A percentile compares a stretch with the other conserved stretches of the same genome.
Evolutionary conservation across 352 stramenopile genomes (phyloP).

Genomic region (Phytophthora citricola): DNA sequence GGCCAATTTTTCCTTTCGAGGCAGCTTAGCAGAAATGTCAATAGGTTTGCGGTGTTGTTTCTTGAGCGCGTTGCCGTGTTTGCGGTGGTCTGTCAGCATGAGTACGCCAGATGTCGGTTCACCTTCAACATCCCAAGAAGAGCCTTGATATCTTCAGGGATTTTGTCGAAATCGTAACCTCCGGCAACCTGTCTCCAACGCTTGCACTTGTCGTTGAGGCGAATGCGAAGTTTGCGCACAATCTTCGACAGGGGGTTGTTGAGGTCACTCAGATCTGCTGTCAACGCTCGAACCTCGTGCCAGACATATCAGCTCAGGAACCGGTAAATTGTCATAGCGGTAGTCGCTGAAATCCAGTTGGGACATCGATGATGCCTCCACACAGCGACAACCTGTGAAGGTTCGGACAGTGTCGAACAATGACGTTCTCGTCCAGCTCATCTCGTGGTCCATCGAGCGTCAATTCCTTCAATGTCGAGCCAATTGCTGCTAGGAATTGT

Average conservation of each 20-base stretch:
- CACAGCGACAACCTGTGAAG: constrained; percentile 3
- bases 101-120: constrained; percentile 12
- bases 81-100: constrained; percentile 3
- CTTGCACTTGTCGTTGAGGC: constrained; percentile 7
- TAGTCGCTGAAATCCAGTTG: constrained; percentile 11
- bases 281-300: neutral
- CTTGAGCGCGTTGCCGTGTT: constrained; percentile 6
- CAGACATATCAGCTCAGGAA: constrained; percentile 2
- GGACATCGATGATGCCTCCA: neutral
- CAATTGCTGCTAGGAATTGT: constrained; percentile 3
- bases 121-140: constrained; percentile 8
- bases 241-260: constrained; percentile 1
- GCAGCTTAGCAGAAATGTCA: constrained; percentile 1
- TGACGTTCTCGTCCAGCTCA: constrained; percentile 7
- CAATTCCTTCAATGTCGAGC: neutral
- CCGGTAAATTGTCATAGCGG: neutral
- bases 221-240: constrained; percentile 1
- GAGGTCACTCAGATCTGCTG: neutral
- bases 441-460: neutral
- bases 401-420: constrained; percentile 7
- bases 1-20: constrained; percentile 3
- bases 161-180: neutral
- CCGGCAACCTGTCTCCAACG: neutral
- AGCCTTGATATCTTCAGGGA: constrained; percentile 7
- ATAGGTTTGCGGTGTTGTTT: constrained; percentile 13